Conservation (phyloP, 2,329 filamentous ascomycete species). For the Fusarium sp. region DNA sequence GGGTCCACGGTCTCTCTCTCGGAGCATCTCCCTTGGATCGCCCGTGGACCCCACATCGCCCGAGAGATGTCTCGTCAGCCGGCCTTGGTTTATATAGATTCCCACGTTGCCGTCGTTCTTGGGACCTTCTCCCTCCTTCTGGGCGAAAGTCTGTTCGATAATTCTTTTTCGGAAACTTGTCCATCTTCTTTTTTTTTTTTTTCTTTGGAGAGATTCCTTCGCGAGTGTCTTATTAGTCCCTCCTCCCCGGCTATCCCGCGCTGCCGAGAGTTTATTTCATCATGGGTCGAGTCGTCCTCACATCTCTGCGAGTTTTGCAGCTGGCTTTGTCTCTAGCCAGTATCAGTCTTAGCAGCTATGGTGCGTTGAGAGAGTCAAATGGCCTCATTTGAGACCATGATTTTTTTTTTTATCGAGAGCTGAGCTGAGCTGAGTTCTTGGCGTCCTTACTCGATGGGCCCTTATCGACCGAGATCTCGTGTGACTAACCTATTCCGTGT, state of each 20-base stretch:
- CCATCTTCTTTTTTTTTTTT: background rate
- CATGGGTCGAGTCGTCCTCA: constrained; percentile 34
- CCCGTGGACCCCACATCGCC: constrained; percentile 40
- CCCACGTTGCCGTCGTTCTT: constrained; percentile 36
- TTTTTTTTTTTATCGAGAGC: background rate
- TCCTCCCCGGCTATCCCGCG: constrained; percentile 3
- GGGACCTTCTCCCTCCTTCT: constrained; percentile 19
- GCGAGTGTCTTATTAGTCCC: constrained; percentile 6
- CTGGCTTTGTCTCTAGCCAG: constrained; percentile 38
- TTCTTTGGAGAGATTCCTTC: background rate
- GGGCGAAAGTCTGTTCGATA: constrained; percentile 19
- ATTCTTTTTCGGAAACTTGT: background rate
- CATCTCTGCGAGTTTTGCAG: constrained; percentile 41
- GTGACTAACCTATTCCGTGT: constrained; percentile 10
- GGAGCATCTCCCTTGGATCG: constrained; percentile 40
- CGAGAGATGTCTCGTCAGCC: constrained; percentile 40
- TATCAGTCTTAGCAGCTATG: constrained; percentile 41
- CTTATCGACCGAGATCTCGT: constrained; percentile 4
- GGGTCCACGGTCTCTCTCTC: constrained; percentile 41
- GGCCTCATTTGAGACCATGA: background rate
- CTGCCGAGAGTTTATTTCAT: constrained; percentile 12
- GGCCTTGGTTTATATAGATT: constrained; percentile 42
- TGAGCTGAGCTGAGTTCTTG: background rate
- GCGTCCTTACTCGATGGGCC: background rate
- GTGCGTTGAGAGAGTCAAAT: constrained; percentile 23